Percentiles rank a stretch among this genome's conserved stretches.
Evolutionary conservation across 495 filamentous ascomycete species (phyloP).

Genomic region (Aspergillus sclerotiicarbonarius): DNA sequence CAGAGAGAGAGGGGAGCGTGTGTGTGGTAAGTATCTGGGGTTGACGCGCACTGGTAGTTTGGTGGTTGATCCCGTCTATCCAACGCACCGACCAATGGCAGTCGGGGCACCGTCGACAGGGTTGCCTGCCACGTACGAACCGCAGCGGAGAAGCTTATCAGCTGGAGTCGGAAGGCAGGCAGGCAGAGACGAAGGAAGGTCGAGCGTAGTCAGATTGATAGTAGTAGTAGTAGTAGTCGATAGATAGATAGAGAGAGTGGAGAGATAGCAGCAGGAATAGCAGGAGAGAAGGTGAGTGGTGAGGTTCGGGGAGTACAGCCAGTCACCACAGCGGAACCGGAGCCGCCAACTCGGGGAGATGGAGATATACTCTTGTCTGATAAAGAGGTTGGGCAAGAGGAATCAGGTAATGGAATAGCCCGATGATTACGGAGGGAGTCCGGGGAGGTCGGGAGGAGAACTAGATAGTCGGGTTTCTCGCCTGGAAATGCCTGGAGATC

Average conservation of each 20-base stretch:
- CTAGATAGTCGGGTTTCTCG: too few species aligned
- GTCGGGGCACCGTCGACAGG: constrained; percentile 4
- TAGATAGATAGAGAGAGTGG: background rate
- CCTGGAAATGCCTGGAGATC: too few species aligned
- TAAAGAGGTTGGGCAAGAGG: background rate
- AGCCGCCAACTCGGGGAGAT: constrained; percentile 1
- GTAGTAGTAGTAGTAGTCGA: constrained; percentile 7
- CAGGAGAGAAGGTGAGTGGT: background rate
- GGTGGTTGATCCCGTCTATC: constrained; percentile 1
- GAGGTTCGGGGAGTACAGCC: background rate
- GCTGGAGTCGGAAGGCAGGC: background rate
- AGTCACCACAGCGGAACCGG: background rate
- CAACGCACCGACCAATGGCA: constrained; percentile 16
- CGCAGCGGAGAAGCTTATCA: constrained; percentile 30
- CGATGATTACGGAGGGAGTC: too few species aligned
- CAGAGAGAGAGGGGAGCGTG: constrained; percentile 1
- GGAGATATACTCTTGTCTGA: background rate
- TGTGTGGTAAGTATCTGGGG: too few species aligned
- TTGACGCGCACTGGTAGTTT: constrained; percentile 2
- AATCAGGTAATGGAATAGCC: constrained; percentile 1
- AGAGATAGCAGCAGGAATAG: constrained; percentile 14
- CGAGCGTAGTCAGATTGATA: background rate
- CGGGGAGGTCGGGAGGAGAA: too few species aligned
- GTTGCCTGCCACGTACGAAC: constrained; percentile 18
- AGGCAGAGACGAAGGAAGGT: background rate